Evolutionary conservation across 768 basidiomycete genomes (phyloP).

Genomic region (Asterophora parasitica): DNA sequence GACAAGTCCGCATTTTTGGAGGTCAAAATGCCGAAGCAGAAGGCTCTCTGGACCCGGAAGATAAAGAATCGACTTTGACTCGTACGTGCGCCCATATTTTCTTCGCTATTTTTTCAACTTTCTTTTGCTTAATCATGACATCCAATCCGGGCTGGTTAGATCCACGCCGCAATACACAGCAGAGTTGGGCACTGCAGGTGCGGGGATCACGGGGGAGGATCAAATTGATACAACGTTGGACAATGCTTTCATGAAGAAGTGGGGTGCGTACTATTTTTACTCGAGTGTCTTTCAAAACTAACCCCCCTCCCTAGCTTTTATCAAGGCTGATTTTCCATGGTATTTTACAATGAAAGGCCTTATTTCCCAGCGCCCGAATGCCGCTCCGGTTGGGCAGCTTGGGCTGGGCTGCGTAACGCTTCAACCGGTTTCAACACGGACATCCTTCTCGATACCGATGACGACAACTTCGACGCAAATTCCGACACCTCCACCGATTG

Average conservation of each 20-base stretch:
- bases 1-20: constrained; percentile 4
- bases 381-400: constrained; percentile 8
- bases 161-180: background rate
- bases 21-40: background rate
- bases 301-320: background rate
- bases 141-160: background rate
- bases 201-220: constrained; percentile 11
- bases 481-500: too few relatives aligned
- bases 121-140: background rate
- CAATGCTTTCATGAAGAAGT: constrained; percentile 12
- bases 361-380: constrained; percentile 16
- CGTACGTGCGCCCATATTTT: background rate
- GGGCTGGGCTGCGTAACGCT: constrained; percentile 19
- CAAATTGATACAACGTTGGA: constrained; percentile 12
- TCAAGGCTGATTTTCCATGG: background rate
- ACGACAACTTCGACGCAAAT: too few relatives aligned
- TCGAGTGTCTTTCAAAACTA: background rate
- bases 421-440: background rate
- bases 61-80: background rate
- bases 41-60: constrained; percentile 1
- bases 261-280: constrained; percentile 1
- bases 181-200: constrained; percentile 14
- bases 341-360: constrained; percentile 3
- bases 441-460: too few relatives aligned
- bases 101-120: background rate